These are phyloP conservation scores for Cucurbita pepo DNA, from an alignment of 306 rosid species.

Conservation along the genomic window DNA sequence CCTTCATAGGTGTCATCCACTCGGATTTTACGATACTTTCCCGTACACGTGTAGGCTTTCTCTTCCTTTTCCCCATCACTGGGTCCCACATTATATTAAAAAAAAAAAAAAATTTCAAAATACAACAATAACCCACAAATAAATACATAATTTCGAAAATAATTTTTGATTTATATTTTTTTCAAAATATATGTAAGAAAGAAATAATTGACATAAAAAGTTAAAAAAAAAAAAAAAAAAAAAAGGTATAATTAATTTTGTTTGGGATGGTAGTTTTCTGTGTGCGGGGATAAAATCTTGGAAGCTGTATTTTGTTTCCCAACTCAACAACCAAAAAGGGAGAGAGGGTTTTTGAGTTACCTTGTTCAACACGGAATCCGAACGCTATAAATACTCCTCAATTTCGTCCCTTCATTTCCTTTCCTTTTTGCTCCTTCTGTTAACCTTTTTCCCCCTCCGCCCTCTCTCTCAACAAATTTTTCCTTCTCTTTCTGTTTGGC, in stretches of 20 bases:
- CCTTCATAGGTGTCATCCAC: constrained; percentile 14
- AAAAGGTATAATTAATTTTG: no score
- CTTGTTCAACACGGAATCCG: constrained; percentile 22
- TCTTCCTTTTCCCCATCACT: not conserved
- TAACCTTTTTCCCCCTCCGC: not conserved
- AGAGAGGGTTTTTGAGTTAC: not conserved
- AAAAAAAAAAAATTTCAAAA: not conserved
- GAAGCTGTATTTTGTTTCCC: constrained; percentile 8
- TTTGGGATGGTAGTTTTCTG: no score
- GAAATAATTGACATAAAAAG: no score
- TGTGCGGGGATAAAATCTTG: no score
- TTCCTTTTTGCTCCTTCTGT: constrained; percentile 4
- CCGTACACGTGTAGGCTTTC: not conserved
- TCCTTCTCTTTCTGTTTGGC: not conserved
- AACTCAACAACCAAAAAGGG: constrained; percentile 10
- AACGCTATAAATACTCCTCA: constrained; percentile 22
- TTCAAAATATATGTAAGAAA: no score
- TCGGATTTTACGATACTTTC: not conserved
- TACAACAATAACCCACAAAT: not conserved
- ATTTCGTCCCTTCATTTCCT: constrained; percentile 1
- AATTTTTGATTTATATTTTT: no score
- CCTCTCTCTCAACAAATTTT: not conserved
- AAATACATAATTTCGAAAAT: no score
- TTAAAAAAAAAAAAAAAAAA: no score
- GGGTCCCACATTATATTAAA: not conserved